phyloP scores from a whole-genome alignment of 805 yeast species.

The Clavispora carvajalis region DNA sequence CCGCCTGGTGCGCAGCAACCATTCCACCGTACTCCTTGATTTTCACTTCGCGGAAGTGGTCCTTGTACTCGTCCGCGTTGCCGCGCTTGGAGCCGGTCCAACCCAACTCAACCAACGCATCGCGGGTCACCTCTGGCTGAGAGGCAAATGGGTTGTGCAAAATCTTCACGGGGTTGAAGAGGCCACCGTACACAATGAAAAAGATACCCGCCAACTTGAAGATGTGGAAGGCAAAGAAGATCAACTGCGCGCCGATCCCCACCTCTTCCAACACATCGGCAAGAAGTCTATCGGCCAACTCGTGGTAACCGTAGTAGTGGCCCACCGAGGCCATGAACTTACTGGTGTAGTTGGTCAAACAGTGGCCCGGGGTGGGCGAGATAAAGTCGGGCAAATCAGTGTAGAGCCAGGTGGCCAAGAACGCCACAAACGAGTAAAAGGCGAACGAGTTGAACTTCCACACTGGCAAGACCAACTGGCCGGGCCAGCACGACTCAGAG shows the following conservation, averaged over 20 bases:
- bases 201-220: constrained; percentile 56
- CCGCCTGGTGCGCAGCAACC: constrained; percentile 69
- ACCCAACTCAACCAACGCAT: constrained; percentile 62
- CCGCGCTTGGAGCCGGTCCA: constrained; percentile 93
- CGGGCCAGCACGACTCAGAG: constrained; percentile 73
- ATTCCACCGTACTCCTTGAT: constrained; percentile 69
- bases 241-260: constrained; percentile 47
- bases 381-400: constrained; percentile 87
- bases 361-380: constrained; percentile 89
- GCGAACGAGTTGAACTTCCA: constrained; percentile 52
- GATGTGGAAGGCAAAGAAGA: constrained; percentile 69
- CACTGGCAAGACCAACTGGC: constrained; percentile 75
- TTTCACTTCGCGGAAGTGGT: constrained; percentile 57
- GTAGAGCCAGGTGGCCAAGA: constrained; percentile 71
- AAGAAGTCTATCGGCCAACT: constrained; percentile 42
- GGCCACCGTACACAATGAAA: constrained; percentile 58
- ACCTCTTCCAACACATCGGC: constrained; percentile 43
- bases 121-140: constrained; percentile 36
- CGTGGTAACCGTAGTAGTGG: constrained; percentile 30
- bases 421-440: constrained; percentile 33
- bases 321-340: constrained; percentile 19
- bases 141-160: constrained; percentile 24
- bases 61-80: constrained; percentile 63
- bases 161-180: constrained; percentile 63
- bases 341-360: constrained; percentile 59